These are phyloP conservation scores for Eucalyptus microcorys DNA, from an alignment of 345 rosid genomes.

Conservation along the genomic window DNA sequence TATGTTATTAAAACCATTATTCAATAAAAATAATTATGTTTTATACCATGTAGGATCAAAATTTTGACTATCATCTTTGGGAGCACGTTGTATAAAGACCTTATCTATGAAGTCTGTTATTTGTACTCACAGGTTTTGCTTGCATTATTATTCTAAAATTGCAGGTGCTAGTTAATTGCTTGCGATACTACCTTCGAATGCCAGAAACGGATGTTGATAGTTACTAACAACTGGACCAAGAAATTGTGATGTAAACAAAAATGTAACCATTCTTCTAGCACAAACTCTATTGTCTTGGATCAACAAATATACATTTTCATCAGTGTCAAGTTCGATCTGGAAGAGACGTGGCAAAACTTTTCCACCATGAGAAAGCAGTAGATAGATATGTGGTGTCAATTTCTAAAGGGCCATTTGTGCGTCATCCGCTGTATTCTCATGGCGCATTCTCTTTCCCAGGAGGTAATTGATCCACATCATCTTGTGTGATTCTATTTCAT, in stretches of 20 bases:
- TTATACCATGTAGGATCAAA: not conserved
- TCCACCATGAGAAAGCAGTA: not conserved
- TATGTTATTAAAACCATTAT: not conserved
- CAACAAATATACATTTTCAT: not conserved
- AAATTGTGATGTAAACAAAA: not conserved
- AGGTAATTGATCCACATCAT: not conserved
- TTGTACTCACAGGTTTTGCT: not conserved
- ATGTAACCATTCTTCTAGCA: not conserved
- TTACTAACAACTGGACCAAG: slow-evolving; percentile 17
- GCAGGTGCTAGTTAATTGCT: slow-evolving; percentile 71
- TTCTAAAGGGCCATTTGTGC: not conserved
- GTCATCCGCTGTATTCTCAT: not conserved
- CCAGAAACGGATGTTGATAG: slow-evolving; percentile 89
- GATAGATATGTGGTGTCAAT: not conserved
- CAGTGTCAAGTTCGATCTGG: not conserved
- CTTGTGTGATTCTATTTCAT: not conserved
- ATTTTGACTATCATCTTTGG: not conserved
- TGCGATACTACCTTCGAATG: slow-evolving; percentile 87
- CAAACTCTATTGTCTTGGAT: not conserved
- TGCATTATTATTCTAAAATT: not conserved
- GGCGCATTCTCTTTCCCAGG: not conserved
- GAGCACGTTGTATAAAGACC: not conserved
- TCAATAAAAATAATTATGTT: not conserved
- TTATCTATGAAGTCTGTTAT: not conserved
- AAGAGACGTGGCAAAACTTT: not conserved